Evolutionary conservation across 352 stramenopile genomes (phyloP), one percentile per base, ranked within the genome.

Genomic region (Pythium periplocum): DNA sequence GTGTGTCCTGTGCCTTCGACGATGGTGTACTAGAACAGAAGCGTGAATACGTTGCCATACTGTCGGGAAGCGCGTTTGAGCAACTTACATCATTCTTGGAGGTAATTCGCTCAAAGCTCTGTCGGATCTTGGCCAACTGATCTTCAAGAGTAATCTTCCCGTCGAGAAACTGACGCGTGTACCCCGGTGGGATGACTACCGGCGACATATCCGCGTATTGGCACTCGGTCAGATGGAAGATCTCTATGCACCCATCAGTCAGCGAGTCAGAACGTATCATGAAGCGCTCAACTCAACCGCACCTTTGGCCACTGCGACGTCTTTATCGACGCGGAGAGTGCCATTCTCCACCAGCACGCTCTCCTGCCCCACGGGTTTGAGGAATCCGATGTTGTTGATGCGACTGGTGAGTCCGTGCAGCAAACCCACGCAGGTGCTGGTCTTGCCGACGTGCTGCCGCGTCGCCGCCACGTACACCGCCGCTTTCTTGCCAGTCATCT

Each of bases 91-190:
- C 76, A 51, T 89, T 92, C 17, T 64, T 57, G 0, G 55, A 58
- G 12, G 71, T 73, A 59, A 92, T 92, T 35, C 55, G 62, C 36
- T 83, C 62, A 49, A 92, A 92, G 68, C 77, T 87, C 59, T 72
- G 62, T 38, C 62, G 75, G 41, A 92, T 92, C 51, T 86, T 83
- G 31, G 51, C 35, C 39, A 92, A 53, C 59, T 92, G 82, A 44
- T 68, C 77, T 57, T 88, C 76, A 52, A 90, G 74, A 35, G 78
- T 91, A 55, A 95, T 93, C 58, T 97, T 71, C 26, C 93, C 93
- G 57, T 98, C 95, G 26, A 98, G 73, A 61, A 94, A 98, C n/a
- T 97, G 67, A 59, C 93, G 95, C 34, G 95, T 99, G 66, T 99
- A 99, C 5, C 95, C 95, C 3, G 71, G 60, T 8, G 95, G 95